These are phyloP conservation scores for Diaporthe australafricana DNA, from an alignment of 2,329 filamentous ascomycete genomes.

Conservation along the genomic window DNA sequence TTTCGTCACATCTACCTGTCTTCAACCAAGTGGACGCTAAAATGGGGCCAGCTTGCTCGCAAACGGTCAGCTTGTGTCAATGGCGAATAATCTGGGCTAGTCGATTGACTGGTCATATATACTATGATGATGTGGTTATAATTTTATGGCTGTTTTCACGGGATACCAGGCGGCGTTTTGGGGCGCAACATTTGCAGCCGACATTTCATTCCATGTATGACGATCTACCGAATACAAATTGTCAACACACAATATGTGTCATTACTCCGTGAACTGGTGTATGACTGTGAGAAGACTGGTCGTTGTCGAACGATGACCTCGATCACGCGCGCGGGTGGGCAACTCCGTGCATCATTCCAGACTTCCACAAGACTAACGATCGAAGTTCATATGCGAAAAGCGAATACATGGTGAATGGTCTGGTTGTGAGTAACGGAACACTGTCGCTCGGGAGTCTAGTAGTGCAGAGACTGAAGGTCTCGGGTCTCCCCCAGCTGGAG, in stretches of 20 bases:
- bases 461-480: too few species aligned
- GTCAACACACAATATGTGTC: neutral
- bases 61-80: too few species aligned
- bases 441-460: too few species aligned
- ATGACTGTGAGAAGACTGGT: neutral
- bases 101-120: neutral
- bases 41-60: too few species aligned
- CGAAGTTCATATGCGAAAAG: too few species aligned
- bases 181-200: constrained; percentile 15
- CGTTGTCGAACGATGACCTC: neutral
- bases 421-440: too few species aligned
- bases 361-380: too few species aligned
- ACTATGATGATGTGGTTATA: neutral
- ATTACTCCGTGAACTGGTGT: too few species aligned
- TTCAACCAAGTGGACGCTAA: neutral
- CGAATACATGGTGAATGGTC: too few species aligned
- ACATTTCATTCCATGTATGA: neutral
- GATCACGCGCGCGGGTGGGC: neutral
- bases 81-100: neutral
- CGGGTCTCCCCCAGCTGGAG: too few species aligned
- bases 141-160: neutral
- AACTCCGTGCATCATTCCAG: too few species aligned
- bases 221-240: neutral
- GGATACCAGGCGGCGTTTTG: constrained; percentile 25
- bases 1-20: too few species aligned